Base-by-base conservation (phyloP, 73 alveolate genomes). In the Uronychia binucleata region DNA sequence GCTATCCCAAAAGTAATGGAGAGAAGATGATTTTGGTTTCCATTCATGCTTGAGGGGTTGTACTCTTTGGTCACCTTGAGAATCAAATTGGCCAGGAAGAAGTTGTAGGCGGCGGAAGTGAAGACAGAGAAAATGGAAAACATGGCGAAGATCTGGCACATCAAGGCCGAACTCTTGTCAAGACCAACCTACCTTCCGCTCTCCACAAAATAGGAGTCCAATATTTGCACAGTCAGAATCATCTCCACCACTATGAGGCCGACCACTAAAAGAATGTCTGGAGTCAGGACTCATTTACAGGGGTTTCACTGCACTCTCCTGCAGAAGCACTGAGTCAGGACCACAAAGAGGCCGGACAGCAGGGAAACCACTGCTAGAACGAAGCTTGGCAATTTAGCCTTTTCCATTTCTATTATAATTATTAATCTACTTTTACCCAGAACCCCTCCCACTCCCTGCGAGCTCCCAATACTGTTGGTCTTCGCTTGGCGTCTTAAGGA, bases 111-210 rank as follows among this genome's bases (percentile, higher is more conserved):
- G 29, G 90, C 90, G 1, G 85, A 14, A 1, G 94, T 77, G 57
- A 88, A 88, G 1, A 86, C 75, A 30, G 86, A 78, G 59, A 88
- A 88, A 30, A 88, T 86, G 0, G 82, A 90, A 31, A 81, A 75
- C 30, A 88, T 82, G 26, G 90, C 94, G 25, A 79, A 90, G 28
- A 88, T 59, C 83, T 88, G 83, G 78, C 94, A 88, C 19, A 86
- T 87, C 34, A 88, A n/a, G n/a, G n/a, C n/a, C n/a, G n/a, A n/a
- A n/a, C n/a, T n/a, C n/a, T n/a, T n/a, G n/a, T n/a, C n/a, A n/a
- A n/a, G n/a, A n/a, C n/a, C n/a, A n/a, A n/a, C n/a, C n/a, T n/a
- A n/a, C n/a, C n/a, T n/a, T n/a, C n/a, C n/a, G n/a, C n/a, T n/a
- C n/a, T n/a, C n/a, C n/a, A n/a, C n/a, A n/a, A n/a, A n/a, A n/a